Conservation (phyloP, 2,329 filamentous ascomycete genomes). For the Ophiostoma ulmi region DNA sequence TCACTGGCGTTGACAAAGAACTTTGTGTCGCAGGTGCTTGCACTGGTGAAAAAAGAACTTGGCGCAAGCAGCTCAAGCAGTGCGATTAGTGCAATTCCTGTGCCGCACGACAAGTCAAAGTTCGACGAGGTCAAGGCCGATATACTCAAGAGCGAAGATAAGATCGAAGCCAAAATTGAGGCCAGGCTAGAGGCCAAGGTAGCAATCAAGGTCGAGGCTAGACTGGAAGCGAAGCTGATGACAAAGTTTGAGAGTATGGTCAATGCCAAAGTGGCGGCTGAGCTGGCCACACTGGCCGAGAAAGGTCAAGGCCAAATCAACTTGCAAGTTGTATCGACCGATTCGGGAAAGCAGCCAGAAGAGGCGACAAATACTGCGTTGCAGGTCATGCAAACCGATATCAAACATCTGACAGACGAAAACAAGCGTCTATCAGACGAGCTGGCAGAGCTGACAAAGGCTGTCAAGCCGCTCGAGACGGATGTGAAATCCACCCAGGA, state of each 20-base stretch:
- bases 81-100: background rate
- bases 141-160: background rate
- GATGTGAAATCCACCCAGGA: background rate
- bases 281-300: background rate
- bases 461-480: background rate
- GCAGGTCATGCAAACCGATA: background rate
- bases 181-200: background rate
- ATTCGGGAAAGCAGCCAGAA: background rate
- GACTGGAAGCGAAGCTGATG: background rate
- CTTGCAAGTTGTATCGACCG: background rate
- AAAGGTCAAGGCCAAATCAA: background rate
- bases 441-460: background rate
- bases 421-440: background rate
- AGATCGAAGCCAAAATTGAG: background rate
- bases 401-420: background rate
- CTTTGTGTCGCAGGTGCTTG: constrained; percentile 11
- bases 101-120: background rate
- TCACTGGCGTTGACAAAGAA: background rate
- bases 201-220: background rate
- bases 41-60: background rate
- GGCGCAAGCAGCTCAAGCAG: background rate
- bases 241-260: background rate
- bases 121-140: background rate
- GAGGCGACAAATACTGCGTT: background rate
- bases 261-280: background rate